phyloP scores from a whole-genome alignment of 768 basidiomycete species.

The Boletus vermiculosoides region DNA sequence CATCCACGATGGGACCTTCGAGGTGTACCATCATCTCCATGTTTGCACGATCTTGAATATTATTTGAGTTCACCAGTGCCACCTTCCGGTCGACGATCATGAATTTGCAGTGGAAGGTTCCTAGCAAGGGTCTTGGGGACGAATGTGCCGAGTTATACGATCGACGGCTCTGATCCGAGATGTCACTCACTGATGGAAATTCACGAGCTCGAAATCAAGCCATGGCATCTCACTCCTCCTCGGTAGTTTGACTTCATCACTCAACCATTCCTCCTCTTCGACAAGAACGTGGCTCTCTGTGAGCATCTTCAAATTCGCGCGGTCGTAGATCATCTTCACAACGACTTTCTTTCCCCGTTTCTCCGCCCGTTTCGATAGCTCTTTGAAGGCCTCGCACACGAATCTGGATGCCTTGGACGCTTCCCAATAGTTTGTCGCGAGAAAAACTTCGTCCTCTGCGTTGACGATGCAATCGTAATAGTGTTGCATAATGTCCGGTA shows the following conservation, averaged over 20 bases:
- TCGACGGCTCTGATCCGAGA: not conserved
- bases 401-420: conserved; percentile 49
- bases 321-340: conserved; percentile 69
- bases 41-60: conserved; percentile 59
- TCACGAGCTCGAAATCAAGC: conserved; percentile 59
- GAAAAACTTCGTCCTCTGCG: conserved; percentile 61
- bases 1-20: conserved; percentile 68
- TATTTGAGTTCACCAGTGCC: conserved; percentile 64
- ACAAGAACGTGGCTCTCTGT: conserved; percentile 46
- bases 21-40: conserved; percentile 66
- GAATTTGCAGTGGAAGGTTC: conserved; percentile 73
- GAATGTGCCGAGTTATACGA: not conserved
- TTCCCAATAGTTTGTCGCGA: conserved; percentile 67
- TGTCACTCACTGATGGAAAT: conserved; percentile 42
- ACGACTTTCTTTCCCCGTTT: conserved; percentile 48
- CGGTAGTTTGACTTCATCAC: conserved; percentile 50
- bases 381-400: conserved; percentile 49
- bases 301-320: conserved; percentile 57
- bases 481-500: conserved; percentile 74
- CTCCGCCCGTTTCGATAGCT: conserved; percentile 49
- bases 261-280: conserved; percentile 42
- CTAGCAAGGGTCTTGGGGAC: conserved; percentile 45
- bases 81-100: conserved; percentile 68
- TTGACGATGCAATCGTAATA: conserved; percentile 60
- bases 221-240: conserved; percentile 55